Evolutionary conservation across 2,329 filamentous ascomycete species (phyloP).

Genomic region (Penicillium sp.): DNA sequence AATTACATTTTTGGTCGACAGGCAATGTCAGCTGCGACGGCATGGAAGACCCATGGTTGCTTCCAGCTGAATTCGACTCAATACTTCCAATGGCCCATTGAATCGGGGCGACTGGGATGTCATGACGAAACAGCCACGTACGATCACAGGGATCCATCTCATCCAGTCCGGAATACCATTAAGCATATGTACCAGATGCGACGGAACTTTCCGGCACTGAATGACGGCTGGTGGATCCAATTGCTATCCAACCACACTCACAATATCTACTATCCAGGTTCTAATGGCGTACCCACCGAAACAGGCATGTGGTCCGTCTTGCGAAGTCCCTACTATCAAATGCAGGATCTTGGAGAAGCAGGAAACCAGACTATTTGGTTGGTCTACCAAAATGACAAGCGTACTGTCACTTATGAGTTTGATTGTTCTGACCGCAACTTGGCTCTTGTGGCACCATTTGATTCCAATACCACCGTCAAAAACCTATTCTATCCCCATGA

Average conservation of each 20-base stretch:
- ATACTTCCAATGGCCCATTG: slow-evolving; percentile 56
- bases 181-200: slow-evolving; percentile 61
- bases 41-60: slow-evolving; percentile 63
- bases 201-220: slow-evolving; percentile 53
- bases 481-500: slow-evolving; percentile 62
- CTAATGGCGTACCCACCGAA: slow-evolving; percentile 51
- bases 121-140: slow-evolving; percentile 54
- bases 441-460: slow-evolving; percentile 56
- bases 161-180: slow-evolving; percentile 57
- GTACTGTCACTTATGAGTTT: slow-evolving; percentile 52
- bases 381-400: slow-evolving; percentile 46
- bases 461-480: slow-evolving; percentile 52
- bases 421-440: slow-evolving; percentile 50
- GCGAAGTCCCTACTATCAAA: slow-evolving; percentile 47
- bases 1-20: slow-evolving; percentile 65
- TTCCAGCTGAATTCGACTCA: slow-evolving; percentile 55
- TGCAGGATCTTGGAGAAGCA: slow-evolving; percentile 49
- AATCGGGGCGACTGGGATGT: slow-evolving; percentile 53
- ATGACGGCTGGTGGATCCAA: slow-evolving; percentile 55
- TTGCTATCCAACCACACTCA: slow-evolving; percentile 56
- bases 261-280: slow-evolving; percentile 50
- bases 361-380: slow-evolving; percentile 48
- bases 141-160: slow-evolving; percentile 60
- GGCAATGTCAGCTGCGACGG: slow-evolving; percentile 57
- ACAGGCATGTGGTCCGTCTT: slow-evolving; percentile 59